Percentiles rank a stretch among this genome's conserved stretches.
These are phyloP conservation scores for Rhodomyrtus psidioides DNA, from an alignment of 441 rosid genomes.

Conservation along the genomic window DNA sequence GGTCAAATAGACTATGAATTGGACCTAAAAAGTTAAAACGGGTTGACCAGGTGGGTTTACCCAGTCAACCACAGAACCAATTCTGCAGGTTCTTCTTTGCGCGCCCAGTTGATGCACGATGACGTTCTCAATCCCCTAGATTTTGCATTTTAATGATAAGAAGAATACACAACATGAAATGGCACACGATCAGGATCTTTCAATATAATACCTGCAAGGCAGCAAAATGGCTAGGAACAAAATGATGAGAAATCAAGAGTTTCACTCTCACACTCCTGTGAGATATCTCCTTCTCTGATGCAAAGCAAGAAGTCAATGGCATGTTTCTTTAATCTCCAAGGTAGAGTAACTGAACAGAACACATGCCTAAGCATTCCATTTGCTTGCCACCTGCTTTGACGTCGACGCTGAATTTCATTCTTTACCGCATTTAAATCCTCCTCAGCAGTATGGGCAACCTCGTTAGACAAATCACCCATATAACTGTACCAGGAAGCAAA, in stretches of 20 bases:
- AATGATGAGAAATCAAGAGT: conserved; percentile 37
- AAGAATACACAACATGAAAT: conserved; percentile 1
- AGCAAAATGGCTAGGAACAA: conserved; percentile 52
- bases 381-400: conserved; percentile 69
- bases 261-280: conserved; percentile 21
- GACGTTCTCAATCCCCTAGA: conserved; percentile 59
- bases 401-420: conserved; percentile 44
- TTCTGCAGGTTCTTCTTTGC: no score
- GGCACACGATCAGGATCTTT: conserved; percentile 1
- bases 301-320: conserved; percentile 55
- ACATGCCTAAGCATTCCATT: conserved; percentile 63
- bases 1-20: no score
- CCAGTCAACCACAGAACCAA: no score
- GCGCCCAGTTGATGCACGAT: no score
- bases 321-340: conserved; percentile 64
- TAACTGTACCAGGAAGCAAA: conserved; percentile 31
- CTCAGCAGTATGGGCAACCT: conserved; percentile 36
- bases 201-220: conserved; percentile 51
- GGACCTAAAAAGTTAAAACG: no score
- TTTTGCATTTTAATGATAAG: conserved; percentile 5
- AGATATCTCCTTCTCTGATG: conserved; percentile 34
- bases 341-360: conserved; percentile 41
- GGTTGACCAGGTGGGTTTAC: no score
- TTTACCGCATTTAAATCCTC: conserved; percentile 30
- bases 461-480: conserved; percentile 52